These are phyloP conservation scores for Turritis glabra DNA, from an alignment of 345 rosid species.

Conservation along the genomic window DNA sequence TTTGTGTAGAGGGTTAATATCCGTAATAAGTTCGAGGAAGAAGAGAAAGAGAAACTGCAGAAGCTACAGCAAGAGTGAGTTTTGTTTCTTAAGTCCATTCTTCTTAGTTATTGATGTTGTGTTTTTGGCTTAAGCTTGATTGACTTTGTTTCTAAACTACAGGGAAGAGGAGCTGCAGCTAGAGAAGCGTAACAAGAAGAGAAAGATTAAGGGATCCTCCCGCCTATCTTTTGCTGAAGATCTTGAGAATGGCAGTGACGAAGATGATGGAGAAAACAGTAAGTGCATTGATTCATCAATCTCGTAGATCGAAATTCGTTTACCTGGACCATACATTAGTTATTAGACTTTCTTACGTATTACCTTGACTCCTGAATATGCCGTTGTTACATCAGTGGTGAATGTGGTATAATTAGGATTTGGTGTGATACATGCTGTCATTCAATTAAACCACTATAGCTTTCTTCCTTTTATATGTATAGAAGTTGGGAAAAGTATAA, in stretches of 20 bases:
- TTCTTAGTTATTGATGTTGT: background rate
- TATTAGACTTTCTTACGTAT: background rate
- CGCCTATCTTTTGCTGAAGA: slow-evolving; percentile 88
- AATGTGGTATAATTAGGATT: background rate
- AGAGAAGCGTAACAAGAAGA: slow-evolving; percentile 84
- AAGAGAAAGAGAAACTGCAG: slow-evolving; percentile 95
- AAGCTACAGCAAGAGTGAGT: slow-evolving; percentile 92
- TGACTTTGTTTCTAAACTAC: slow-evolving; percentile 2
- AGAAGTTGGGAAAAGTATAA: background rate
- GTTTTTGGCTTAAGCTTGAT: slow-evolving; percentile 1
- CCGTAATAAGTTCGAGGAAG: slow-evolving; percentile 90
- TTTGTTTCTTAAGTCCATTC: background rate
- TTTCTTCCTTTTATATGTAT: background rate
- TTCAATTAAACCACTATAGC: background rate
- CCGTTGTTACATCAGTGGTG: background rate
- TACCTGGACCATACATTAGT: background rate
- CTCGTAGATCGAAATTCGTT: background rate
- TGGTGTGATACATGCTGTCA: background rate
- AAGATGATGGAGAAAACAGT: slow-evolving; percentile 60
- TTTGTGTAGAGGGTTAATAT: slow-evolving; percentile 81
- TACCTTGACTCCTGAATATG: background rate
- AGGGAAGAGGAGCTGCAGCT: slow-evolving; percentile 93
- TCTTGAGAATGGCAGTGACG: slow-evolving; percentile 77
- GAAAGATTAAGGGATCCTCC: slow-evolving; percentile 76
- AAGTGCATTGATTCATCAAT: slow-evolving; percentile 34